Evolutionary conservation across 768 basidiomycete genomes (phyloP), one percentile per base, ranked within the genome.

Genomic region (Lenzites betulinus): DNA sequence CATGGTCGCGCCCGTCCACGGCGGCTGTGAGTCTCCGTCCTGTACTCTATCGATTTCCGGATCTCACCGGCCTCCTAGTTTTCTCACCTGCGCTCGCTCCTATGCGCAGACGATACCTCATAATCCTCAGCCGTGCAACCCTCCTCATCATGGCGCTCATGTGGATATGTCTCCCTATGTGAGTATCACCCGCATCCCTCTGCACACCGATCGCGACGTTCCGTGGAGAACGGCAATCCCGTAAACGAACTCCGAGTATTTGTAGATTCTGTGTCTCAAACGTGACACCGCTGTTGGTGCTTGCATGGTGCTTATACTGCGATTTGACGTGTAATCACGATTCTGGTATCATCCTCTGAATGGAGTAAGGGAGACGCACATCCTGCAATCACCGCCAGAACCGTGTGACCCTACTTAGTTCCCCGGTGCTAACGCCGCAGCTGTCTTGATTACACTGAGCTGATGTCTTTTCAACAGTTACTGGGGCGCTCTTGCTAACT

Each of bases 81-180:
- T 73, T 65, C 54, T 59, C 67, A 26, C 59, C 61, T 11, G 60
- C 66, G 38, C 51, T 75, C 47, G 69, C 71, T 0, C 62, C 62
- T 7, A 48, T 69, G 13, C 66, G 73, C 11, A 56, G 63, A 28
- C 44, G 59, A 16, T 75, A 73, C 62, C 59, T 73, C 28, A 64
- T 74, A 60, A 76, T 78, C 51, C 60, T 78, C 7, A 65, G 66
- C 9, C 61, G 64, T 13, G 70, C 69, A 2, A 59, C 70, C 7
- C 63, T 74, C 13, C 47, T 80, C 22, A 71, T 71, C 18, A 69
- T 75, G 30, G 18, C 75, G 26, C 63, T 79, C 41, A 77, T 78
- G 73, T 80, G 79, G 79, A 49, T 67, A 1, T 74, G 72, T 51
- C 68, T 80, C 3, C 75, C 77, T 2, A 61, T 76, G 58, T 79